Evolutionary conservation across 148 eudicot species (phyloP).

Genomic region (Beta vulgaris): DNA sequence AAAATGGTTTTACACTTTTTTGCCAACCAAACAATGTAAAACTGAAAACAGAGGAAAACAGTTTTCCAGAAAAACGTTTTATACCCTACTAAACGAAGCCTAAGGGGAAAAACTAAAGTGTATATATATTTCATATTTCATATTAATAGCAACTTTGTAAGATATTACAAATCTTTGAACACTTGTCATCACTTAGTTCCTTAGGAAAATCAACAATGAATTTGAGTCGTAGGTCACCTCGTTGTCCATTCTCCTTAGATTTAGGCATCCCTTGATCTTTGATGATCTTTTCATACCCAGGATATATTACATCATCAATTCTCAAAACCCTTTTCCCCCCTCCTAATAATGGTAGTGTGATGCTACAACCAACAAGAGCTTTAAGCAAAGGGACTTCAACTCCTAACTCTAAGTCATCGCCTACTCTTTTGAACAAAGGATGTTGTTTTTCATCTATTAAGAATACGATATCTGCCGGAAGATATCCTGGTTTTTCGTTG

Average conservation of each 20-base stretch:
- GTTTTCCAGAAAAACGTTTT: too few species aligned
- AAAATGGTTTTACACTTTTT: too few species aligned
- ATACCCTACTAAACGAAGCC: too few species aligned
- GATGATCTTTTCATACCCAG: conserved; percentile 58
- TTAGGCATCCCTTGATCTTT: conserved; percentile 72
- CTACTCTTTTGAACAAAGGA: conserved; percentile 49
- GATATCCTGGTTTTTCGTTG: conserved; percentile 61
- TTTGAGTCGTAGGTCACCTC: conserved; percentile 63
- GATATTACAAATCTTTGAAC: conserved; percentile 37
- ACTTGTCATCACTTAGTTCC: conserved; percentile 46
- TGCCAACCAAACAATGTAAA: too few species aligned
- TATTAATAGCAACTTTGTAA: conserved; percentile 37
- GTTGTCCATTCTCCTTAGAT: conserved; percentile 35
- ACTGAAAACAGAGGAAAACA: too few species aligned
- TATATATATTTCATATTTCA: too few species aligned
- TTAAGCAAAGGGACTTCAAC: conserved; percentile 66
- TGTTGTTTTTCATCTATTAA: conserved; percentile 63
- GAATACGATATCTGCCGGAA: conserved; percentile 59
- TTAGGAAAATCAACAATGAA: conserved; percentile 59
- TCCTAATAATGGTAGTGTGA: conserved; percentile 61
- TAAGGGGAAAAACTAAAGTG: too few species aligned
- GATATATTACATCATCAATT: conserved; percentile 58
- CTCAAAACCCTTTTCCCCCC: conserved; percentile 48
- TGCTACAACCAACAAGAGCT: conserved; percentile 73
- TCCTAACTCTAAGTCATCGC: conserved; percentile 64